phyloP scores from a whole-genome alignment of 2,329 filamentous ascomycete species.

The Penicillium griseofulvum region DNA sequence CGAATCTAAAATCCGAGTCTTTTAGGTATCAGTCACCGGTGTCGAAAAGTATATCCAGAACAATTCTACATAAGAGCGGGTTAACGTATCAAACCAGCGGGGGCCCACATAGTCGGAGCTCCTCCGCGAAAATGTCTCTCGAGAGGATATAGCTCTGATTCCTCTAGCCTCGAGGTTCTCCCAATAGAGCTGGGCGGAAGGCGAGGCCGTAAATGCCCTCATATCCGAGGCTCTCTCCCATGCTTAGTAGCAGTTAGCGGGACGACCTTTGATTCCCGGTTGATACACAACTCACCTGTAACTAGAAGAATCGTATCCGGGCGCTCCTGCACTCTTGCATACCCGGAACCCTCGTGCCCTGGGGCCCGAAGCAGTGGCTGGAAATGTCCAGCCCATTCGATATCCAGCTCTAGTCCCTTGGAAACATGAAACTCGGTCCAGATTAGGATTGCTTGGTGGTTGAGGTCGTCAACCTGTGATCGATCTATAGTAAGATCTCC shows the following conservation, averaged over 20 bases:
- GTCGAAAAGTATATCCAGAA: slow-evolving; percentile 11
- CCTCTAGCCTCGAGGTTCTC: slow-evolving; percentile 3
- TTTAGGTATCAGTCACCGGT: slow-evolving; percentile 4
- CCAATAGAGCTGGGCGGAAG: slow-evolving; percentile 7
- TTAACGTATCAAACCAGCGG: neutral
- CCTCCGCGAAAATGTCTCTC: neutral
- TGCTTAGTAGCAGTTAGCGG: neutral
- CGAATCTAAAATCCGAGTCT: slow-evolving; percentile 1
- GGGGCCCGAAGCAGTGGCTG: slow-evolving; percentile 3
- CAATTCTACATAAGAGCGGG: slow-evolving; percentile 3
- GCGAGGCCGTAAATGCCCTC: slow-evolving; percentile 1
- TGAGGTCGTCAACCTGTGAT: neutral
- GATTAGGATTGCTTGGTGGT: slow-evolving; percentile 1
- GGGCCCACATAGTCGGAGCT: neutral
- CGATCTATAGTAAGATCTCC: neutral
- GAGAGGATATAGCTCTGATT: neutral
- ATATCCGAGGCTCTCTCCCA: slow-evolving; percentile 3
- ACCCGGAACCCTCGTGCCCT: neutral
- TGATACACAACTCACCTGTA: neutral
- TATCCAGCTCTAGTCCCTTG: neutral
- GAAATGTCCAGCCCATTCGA: slow-evolving; percentile 2
- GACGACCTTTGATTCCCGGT: neutral
- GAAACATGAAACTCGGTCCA: slow-evolving; percentile 7
- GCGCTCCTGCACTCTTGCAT: slow-evolving; percentile 1
- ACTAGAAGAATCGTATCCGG: slow-evolving; percentile 4